These are phyloP conservation scores for Hypoxylon rickii DNA, from an alignment of 495 filamentous ascomycete genomes.

Conservation along the genomic window DNA sequence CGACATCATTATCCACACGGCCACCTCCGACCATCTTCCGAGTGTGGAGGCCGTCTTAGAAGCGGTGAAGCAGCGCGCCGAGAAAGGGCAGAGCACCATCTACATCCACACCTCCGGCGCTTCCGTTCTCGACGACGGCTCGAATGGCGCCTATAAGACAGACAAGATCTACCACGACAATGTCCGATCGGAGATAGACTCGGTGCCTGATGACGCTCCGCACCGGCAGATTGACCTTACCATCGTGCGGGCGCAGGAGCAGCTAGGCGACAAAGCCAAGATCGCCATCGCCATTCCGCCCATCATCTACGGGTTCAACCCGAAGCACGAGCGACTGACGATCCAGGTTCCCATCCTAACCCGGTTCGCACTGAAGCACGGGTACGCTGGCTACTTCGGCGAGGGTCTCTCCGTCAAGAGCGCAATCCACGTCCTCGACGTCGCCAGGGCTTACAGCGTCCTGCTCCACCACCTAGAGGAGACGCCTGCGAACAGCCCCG, in stretches of 20 bases:
- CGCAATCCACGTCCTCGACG: conserved; percentile 73
- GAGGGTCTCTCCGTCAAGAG: conserved; percentile 72
- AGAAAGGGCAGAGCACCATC: conserved; percentile 34
- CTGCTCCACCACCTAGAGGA: conserved; percentile 62
- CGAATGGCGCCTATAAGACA: conserved; percentile 18
- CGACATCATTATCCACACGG: conserved; percentile 47
- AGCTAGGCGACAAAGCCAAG: conserved; percentile 47
- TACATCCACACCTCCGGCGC: conserved; percentile 49
- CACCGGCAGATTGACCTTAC: conserved; percentile 49
- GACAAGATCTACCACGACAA: conserved; percentile 45
- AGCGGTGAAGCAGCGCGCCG: conserved; percentile 39
- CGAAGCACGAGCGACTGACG: conserved; percentile 58
- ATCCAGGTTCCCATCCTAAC: conserved; percentile 65
- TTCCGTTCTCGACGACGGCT: conserved; percentile 33
- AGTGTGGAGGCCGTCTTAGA: conserved; percentile 41
- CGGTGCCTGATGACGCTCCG: conserved; percentile 41
- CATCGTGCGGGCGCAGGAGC: conserved; percentile 39
- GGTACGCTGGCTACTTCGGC: conserved; percentile 65
- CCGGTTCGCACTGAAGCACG: conserved; percentile 58
- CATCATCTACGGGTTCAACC: conserved; percentile 67
- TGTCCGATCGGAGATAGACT: conserved; percentile 37
- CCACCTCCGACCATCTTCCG: conserved; percentile 44
- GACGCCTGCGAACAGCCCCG: conserved; percentile 49
- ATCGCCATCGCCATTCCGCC: conserved; percentile 78
- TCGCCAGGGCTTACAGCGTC: conserved; percentile 64